A percentile compares a stretch with the other conserved stretches of the same genome.
phyloP scores from a whole-genome alignment of 306 rosid genomes.

The Prinsepia uniflora region DNA sequence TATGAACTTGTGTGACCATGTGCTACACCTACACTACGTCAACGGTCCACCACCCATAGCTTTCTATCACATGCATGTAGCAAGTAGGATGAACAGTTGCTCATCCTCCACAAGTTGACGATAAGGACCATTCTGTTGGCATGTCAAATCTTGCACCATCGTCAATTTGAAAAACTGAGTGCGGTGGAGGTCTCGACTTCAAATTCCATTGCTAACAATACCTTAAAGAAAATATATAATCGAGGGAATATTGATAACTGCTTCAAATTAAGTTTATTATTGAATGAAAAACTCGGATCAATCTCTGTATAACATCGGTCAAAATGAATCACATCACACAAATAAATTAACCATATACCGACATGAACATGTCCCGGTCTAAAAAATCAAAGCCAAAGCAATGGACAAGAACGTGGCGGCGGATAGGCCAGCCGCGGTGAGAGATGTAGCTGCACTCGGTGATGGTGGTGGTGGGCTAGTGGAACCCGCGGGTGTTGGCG shows the following conservation, averaged over 20 bases:
- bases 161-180: no score
- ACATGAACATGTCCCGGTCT: slow-evolving; percentile 18
- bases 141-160: no score
- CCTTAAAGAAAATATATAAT: no score
- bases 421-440: slow-evolving; percentile 30
- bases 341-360: slow-evolving; percentile 13
- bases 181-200: no score
- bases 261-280: not conserved
- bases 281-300: not conserved
- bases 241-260: no score
- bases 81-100: not conserved
- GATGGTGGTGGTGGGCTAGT: slow-evolving; percentile 21
- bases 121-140: no score
- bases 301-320: not conserved
- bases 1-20: not conserved
- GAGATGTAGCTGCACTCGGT: slow-evolving; percentile 29
- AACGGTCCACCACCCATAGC: not conserved
- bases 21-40: not conserved
- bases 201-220: no score
- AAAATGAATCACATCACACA: slow-evolving; percentile 1
- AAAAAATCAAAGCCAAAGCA: slow-evolving; percentile 39
- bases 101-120: not conserved
- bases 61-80: not conserved
- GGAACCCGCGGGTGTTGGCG: slow-evolving; percentile 17
- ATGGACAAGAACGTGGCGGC: slow-evolving; percentile 38